These are phyloP conservation scores for Sarocladium brachiariae DNA, from an alignment of 2,329 filamentous ascomycete genomes.

Conservation along the genomic window DNA sequence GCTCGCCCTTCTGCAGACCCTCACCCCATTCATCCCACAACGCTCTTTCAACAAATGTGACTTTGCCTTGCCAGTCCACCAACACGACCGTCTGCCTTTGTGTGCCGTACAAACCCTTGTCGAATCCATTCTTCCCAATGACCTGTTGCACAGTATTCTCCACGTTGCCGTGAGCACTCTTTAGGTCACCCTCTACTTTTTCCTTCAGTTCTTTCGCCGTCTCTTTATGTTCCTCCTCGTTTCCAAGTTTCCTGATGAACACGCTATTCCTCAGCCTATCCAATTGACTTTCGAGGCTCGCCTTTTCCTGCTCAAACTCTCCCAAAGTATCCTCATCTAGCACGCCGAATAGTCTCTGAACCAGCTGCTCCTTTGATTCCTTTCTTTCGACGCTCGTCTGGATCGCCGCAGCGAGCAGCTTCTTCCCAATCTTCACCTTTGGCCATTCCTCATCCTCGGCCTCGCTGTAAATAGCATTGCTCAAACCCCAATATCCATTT, in stretches of 20 bases:
- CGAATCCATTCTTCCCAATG: constrained; percentile 32
- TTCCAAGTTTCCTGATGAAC: constrained; percentile 53
- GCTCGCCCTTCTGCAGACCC: constrained; percentile 43
- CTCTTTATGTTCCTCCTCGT: constrained; percentile 31
- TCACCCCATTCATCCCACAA: constrained; percentile 54
- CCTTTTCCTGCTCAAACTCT: constrained; percentile 21
- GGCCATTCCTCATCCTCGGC: constrained; percentile 49
- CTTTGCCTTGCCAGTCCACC: constrained; percentile 56
- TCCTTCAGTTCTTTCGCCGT: constrained; percentile 38
- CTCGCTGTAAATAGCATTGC: constrained; percentile 48
- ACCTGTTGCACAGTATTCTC: neutral
- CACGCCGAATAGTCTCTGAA: constrained; percentile 45
- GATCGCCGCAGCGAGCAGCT: constrained; percentile 37
- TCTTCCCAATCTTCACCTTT: constrained; percentile 49
- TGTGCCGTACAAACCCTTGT: constrained; percentile 57
- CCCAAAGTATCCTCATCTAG: constrained; percentile 54
- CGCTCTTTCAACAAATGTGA: constrained; percentile 52
- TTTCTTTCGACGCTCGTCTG: constrained; percentile 29
- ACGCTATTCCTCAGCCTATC: constrained; percentile 53
- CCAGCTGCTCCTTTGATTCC: constrained; percentile 39
- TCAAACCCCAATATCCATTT: constrained; percentile 49
- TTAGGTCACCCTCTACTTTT: constrained; percentile 27
- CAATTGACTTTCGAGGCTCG: constrained; percentile 36
- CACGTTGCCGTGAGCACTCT: constrained; percentile 16
- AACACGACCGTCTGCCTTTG: constrained; percentile 58